Evolutionary conservation across 129 eudicot species (phyloP), one percentile per base, ranked within the genome.

Genomic region (sunflower (Helianthus annuus)): DNA sequence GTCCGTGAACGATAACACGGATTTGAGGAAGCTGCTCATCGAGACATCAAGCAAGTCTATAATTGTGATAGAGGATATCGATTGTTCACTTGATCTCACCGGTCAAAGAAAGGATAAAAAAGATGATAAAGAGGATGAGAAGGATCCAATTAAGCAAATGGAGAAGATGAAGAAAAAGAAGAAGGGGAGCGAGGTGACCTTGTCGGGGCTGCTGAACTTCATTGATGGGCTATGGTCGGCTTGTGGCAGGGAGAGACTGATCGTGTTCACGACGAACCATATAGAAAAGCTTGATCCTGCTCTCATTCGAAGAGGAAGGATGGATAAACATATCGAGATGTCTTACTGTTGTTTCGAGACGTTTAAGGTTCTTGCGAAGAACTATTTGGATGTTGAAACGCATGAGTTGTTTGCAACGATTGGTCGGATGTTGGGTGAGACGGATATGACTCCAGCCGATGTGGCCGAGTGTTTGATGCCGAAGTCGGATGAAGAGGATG

Each of bases 151-250:
- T 8, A 55, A 59, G 36, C 12, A 49, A 61, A 49, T 14, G 17
- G 68, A 2, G 5, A 45, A 63, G 57, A 61, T 38, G 63, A 39
- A 11, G n/a, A 54, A 29, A 69, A 16, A 75, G 56, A 5, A 66
- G 1, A 81, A 80, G 57, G 77, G 72, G 11, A 80, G 92, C 51
- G 60, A 84, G 63, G 92, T 87, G 57, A 87, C 85, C 0, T 74
- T 86, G 11, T 83, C 91, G 0, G 88, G 88, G 62, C 74, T 86
- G 13, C 3, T 86, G 15, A 86, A 86, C 56, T 86, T 86, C 29
- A 83, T 86, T 12, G 84, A 87, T 27, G 92, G 89, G 51, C 51
- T 87, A n/a, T 87, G 92, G 92, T 83, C 88, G 4, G 88, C 88
- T 51, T 83, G 88, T 71, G 92, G 87, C 5, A 82, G 89, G 3